These are phyloP conservation scores for Rhodotorula sp. DNA, from an alignment of 1,284 basidiomycete species.

Conservation along the genomic window DNA sequence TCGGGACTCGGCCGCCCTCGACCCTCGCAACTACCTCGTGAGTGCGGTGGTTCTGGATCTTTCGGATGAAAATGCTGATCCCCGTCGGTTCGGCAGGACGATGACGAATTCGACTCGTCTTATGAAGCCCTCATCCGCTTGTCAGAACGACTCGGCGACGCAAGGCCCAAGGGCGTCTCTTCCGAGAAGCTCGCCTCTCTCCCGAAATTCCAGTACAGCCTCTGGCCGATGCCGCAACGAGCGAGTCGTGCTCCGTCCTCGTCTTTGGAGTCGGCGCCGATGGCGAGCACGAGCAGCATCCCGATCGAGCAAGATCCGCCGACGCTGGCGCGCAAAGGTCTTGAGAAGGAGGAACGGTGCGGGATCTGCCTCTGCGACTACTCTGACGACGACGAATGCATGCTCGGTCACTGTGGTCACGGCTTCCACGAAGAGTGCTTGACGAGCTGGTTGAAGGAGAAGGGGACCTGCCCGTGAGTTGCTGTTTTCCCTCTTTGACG, in stretches of 20 bases:
- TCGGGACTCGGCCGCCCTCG: conserved; percentile 24
- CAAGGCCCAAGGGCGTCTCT: conserved; percentile 33
- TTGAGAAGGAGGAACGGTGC: conserved; percentile 37
- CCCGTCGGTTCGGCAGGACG: conserved; percentile 7
- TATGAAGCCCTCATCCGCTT: conserved; percentile 39
- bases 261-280: not conserved
- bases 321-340: conserved; percentile 20
- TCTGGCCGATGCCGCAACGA: conserved; percentile 26
- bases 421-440: conserved; percentile 35
- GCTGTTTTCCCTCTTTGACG: not conserved
- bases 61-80: not conserved
- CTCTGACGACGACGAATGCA: conserved; percentile 30
- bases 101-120: conserved; percentile 34
- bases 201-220: conserved; percentile 21
- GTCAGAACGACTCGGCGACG: conserved; percentile 34
- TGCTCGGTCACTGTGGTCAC: conserved; percentile 26
- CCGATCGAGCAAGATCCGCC: conserved; percentile 3
- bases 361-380: conserved; percentile 35
- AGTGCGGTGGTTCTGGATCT: not conserved
- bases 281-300: conserved; percentile 19
- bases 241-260: not conserved
- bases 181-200: conserved; percentile 15
- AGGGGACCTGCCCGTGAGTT: conserved; percentile 24
- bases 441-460: conserved; percentile 16
- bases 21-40: conserved; percentile 36